phyloP scores from a whole-genome alignment of 1,284 basidiomycete genomes.

The Sanghuangporus weigelae region DNA sequence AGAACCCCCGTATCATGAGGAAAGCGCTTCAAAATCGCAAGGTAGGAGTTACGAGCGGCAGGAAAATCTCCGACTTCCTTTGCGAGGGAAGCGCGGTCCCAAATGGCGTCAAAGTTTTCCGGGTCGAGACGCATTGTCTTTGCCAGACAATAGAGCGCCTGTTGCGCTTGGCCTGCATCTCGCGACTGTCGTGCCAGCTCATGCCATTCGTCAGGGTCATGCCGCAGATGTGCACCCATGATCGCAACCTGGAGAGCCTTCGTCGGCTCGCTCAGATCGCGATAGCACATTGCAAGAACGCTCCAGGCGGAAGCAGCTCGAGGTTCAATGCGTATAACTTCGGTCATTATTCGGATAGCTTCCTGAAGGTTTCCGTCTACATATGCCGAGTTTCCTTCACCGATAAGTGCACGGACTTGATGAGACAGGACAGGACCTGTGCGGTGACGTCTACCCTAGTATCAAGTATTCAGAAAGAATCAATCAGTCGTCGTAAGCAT shows the following conservation, averaged over 20 bases:
- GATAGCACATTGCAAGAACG: conserved; percentile 77
- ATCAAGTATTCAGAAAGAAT: background rate
- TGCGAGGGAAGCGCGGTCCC: conserved; percentile 85
- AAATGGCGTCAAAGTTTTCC: conserved; percentile 79
- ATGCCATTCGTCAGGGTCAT: conserved; percentile 87
- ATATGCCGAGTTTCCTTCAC: conserved; percentile 86
- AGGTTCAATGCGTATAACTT: conserved; percentile 92
- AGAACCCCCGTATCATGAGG: conserved; percentile 82
- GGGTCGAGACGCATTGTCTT: conserved; percentile 81
- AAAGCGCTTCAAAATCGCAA: conserved; percentile 69
- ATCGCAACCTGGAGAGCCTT: conserved; percentile 82
- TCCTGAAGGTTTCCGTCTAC: conserved; percentile 64
- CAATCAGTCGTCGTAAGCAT: no score
- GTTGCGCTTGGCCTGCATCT: conserved; percentile 67
- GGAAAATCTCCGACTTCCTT: conserved; percentile 69
- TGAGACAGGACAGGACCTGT: conserved; percentile 63
- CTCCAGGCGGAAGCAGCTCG: conserved; percentile 82
- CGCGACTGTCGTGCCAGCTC: conserved; percentile 74
- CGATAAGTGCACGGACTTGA: conserved; percentile 78
- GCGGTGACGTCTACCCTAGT: conserved; percentile 33
- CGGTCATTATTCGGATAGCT: conserved; percentile 79
- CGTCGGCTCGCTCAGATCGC: conserved; percentile 60
- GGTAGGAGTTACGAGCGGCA: conserved; percentile 71
- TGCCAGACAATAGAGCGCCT: conserved; percentile 89
- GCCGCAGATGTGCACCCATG: conserved; percentile 84